Percentiles rank a stretch among this genome's conserved stretches.
phyloP scores from a whole-genome alignment of 2,329 filamentous ascomycete species.

The Hypoxylon sp. region DNA sequence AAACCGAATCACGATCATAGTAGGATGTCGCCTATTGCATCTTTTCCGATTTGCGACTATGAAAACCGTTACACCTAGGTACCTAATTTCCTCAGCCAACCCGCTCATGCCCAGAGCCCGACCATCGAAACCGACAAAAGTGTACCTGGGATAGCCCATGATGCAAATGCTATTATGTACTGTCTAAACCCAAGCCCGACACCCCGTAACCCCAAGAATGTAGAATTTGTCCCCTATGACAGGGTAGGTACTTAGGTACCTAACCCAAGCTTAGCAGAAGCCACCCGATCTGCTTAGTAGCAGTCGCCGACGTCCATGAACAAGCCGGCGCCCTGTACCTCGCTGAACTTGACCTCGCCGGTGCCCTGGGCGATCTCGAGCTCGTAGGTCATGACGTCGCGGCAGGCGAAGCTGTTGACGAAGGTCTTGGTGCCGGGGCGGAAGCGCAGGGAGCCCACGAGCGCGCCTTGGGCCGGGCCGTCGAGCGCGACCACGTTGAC shows the following conservation, averaged over 20 bases:
- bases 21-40: background rate
- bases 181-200: background rate
- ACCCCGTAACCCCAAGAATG: background rate
- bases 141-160: background rate
- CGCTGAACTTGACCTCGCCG: conserved; percentile 45
- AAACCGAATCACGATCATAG: background rate
- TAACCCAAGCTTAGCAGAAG: background rate
- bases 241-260: background rate
- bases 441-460: conserved; percentile 47
- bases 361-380: conserved; percentile 50
- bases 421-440: conserved; percentile 25
- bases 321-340: conserved; percentile 36
- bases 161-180: background rate
- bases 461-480: conserved; percentile 42
- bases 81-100: background rate
- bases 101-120: background rate
- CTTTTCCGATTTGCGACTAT: background rate
- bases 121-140: background rate
- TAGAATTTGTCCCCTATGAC: background rate
- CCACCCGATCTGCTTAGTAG: background rate
- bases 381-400: conserved; percentile 42
- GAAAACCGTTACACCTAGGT: background rate
- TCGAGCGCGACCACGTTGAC: conserved; percentile 36
- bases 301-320: conserved; percentile 41
- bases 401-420: conserved; percentile 49